Base-by-base conservation (phyloP, 257 asterid species). In the Plantago ovata region DNA sequence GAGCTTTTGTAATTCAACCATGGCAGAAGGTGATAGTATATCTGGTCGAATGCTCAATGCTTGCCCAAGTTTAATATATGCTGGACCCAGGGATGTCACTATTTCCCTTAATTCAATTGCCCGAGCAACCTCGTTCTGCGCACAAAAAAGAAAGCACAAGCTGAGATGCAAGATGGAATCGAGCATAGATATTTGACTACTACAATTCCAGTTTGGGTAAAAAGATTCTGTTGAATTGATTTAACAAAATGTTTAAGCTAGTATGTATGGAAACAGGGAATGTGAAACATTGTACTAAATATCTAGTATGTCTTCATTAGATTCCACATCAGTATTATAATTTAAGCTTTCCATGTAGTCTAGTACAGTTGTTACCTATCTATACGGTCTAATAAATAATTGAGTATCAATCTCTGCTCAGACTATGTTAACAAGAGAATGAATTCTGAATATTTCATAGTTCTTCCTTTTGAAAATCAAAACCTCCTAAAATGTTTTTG, bases 21-120 rank as follows among this genome's bases (percentile, higher is more conserved):
- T 93, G 57, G 98, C 98, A 69, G 65, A 45, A 38, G 98, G 98
- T 14, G 98, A 93, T 61, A 93, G 70, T 69, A 93, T 80, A 70
- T 93, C 98, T 43, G 98, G 98, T 19, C 98, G 89, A 56, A 93
- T 93, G 79, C 98, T 93, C 76, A 93, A 73, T 58, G 98, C 98
- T 81, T 93, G 98, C 70, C 98, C 97, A 60, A 89, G 96, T 79
- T 93, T 93, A 67, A 93, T 93, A 69, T 93, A 93, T 64, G 99
- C 99, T 64, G 99, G 99, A 49, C 99, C 99, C 81, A 93, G 66
- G 42, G 97, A 93, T 44, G 99, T 93, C 63, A 93, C 97, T 63
- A 93, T 93, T 65, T 93, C 99, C 77, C 97, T 84, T 75, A 93
- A 49, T 62, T 93, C 99, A 75, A 93, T 93, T 50, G 97, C 99